phyloP scores from a whole-genome alignment of 2,329 filamentous ascomycete species.

The Beauveria sp. region DNA sequence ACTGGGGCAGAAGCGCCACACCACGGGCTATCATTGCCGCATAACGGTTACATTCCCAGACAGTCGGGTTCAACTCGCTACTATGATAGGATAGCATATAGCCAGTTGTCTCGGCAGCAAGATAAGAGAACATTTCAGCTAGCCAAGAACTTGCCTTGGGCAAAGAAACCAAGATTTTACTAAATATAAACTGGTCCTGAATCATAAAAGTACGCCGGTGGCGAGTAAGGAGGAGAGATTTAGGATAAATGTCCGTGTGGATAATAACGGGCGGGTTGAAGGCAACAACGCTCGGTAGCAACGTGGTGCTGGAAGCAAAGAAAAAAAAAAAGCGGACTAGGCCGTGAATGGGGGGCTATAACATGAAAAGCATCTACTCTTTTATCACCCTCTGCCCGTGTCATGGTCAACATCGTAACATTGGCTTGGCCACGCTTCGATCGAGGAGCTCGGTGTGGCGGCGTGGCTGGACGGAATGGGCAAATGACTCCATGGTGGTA shows the following conservation, averaged over 20 bases:
- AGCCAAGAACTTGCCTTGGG: neutral
- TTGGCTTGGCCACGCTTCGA: neutral
- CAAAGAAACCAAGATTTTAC: neutral
- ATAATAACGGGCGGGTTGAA: neutral
- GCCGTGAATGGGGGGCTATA: neutral
- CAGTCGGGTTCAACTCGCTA: neutral
- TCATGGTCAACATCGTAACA: neutral
- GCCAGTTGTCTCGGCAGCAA: neutral
- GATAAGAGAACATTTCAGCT: neutral
- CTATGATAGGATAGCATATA: neutral
- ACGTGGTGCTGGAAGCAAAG: constrained; percentile 4
- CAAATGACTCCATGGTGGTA: neutral
- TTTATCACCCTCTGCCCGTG: neutral
- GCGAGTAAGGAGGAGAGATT: constrained; percentile 6
- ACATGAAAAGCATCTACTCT: neutral
- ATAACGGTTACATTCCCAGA: neutral
- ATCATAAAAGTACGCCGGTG: neutral
- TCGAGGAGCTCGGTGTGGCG: neutral
- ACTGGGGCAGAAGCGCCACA: constrained; percentile 11
- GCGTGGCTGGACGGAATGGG: neutral
- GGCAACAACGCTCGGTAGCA: neutral
- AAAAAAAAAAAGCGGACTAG: neutral
- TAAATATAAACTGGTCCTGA: neutral
- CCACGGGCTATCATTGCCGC: constrained; percentile 1
- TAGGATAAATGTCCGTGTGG: neutral